Conservation (phyloP, 2,329 filamentous ascomycete species). For the Hypoxylon sp. region DNA sequence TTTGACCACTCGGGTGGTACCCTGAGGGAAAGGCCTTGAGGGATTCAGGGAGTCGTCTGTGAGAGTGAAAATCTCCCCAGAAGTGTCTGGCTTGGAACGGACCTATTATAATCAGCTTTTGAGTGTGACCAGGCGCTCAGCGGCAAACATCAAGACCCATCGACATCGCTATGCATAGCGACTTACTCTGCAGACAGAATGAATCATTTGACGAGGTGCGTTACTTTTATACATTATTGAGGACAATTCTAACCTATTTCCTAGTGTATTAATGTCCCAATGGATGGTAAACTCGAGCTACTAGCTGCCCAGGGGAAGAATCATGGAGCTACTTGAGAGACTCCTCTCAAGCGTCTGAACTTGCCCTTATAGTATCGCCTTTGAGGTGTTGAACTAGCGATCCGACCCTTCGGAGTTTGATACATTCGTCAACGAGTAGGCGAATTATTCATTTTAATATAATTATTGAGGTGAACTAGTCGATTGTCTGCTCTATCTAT, state of each 20-base stretch:
- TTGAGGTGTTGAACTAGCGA: not conserved
- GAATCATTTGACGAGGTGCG: not conserved
- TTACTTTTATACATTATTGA: not conserved
- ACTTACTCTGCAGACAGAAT: not conserved
- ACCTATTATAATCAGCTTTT: too few species aligned
- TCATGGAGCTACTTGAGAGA: too few species aligned
- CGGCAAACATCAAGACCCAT: not conserved
- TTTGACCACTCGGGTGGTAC: conserved; percentile 49
- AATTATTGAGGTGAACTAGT: not conserved
- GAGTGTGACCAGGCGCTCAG: too few species aligned
- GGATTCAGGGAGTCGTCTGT: not conserved
- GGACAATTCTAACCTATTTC: not conserved
- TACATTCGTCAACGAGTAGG: not conserved
- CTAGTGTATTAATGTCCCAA: not conserved
- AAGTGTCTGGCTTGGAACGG: not conserved
- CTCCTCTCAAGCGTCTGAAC: not conserved
- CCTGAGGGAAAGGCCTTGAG: conserved; percentile 31
- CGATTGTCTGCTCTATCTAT: not conserved
- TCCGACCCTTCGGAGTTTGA: not conserved
- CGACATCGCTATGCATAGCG: not conserved
- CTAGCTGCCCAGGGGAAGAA: not conserved
- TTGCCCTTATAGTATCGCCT: not conserved
- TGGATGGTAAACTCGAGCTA: not conserved
- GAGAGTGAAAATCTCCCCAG: not conserved
- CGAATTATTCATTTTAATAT: not conserved